Conservation (phyloP, 768 basidiomycete genomes). For the Pilatotrama ljubarskyi region DNA sequence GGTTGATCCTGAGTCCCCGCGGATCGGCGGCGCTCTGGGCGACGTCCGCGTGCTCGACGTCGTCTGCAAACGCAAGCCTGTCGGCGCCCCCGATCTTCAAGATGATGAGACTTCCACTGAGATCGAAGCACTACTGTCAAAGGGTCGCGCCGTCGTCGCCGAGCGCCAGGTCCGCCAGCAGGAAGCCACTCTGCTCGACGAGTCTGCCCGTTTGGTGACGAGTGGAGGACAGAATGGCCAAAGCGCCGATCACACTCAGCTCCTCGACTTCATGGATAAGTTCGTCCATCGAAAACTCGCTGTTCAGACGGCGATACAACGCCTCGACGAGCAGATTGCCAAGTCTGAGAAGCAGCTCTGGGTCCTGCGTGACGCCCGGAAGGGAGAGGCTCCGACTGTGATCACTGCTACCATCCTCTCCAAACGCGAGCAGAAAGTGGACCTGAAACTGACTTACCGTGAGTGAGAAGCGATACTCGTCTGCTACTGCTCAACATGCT, state of each 20-base stretch:
- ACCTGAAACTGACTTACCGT: conserved; percentile 52
- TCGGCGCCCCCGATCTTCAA: conserved; percentile 20
- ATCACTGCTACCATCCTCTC: conserved; percentile 7
- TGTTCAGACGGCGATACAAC: conserved; percentile 36
- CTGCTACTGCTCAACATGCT: too few species aligned
- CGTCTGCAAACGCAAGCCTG: conserved; percentile 40
- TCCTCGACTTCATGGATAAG: conserved; percentile 42
- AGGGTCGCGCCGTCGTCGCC: conserved; percentile 38
- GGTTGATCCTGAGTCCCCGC: conserved; percentile 52
- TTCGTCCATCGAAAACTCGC: conserved; percentile 42
- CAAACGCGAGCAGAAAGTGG: conserved; percentile 23
- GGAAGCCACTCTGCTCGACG: conserved; percentile 43
- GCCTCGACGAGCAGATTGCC: conserved; percentile 43
- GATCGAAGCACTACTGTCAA: conserved; percentile 31
- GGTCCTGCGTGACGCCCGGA: not conserved
- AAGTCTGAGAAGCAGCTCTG: conserved; percentile 17
- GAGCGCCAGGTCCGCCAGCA: conserved; percentile 42
- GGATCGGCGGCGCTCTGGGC: conserved; percentile 49
- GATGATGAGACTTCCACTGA: conserved; percentile 38
- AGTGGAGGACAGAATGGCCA: conserved; percentile 43
- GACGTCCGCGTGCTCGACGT: conserved; percentile 55
- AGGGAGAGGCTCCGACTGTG: conserved; percentile 4
- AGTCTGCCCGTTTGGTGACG: conserved; percentile 45
- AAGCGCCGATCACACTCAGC: conserved; percentile 19
- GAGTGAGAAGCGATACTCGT: not conserved